A percentile compares a stretch with the other conserved stretches of the same genome.
Conservation (phyloP, 768 basidiomycete species). For the Kwoniella botswanensis region DNA sequence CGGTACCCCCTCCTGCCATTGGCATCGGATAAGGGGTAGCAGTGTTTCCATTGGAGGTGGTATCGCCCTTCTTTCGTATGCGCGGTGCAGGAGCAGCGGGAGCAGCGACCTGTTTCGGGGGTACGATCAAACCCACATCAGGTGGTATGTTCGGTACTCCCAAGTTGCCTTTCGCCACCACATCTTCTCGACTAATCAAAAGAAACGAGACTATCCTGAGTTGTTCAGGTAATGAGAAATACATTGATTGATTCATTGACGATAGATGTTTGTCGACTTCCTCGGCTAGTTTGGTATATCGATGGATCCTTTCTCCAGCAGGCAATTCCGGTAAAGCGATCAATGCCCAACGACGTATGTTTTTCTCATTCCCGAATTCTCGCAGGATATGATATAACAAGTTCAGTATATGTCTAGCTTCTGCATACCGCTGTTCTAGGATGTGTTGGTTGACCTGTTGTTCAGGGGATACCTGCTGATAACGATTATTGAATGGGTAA, state of each 20-base stretch:
- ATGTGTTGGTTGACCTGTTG: not conserved
- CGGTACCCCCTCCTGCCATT: not conserved
- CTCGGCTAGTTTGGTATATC: conserved; percentile 27
- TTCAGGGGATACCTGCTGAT: not conserved
- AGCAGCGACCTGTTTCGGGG: not conserved
- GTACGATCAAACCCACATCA: not conserved
- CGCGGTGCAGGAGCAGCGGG: not conserved
- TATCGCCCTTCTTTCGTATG: not conserved
- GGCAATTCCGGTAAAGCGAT: conserved; percentile 40
- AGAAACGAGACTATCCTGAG: not conserved
- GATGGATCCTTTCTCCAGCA: conserved; percentile 5
- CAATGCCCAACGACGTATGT: conserved; percentile 29
- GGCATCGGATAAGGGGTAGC: not conserved
- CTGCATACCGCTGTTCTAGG: not conserved
- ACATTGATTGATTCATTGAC: conserved; percentile 10
- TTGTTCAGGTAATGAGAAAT: conserved; percentile 21
- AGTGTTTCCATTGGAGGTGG: not conserved
- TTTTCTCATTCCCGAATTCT: conserved; percentile 18
- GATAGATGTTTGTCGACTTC: conserved; percentile 24
- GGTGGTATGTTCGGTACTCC: not conserved
- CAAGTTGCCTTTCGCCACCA: not conserved
- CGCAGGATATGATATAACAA: conserved; percentile 39
- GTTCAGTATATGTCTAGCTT: conserved; percentile 30
- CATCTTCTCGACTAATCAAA: not conserved
- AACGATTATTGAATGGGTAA: not conserved